Base-by-base conservation (phyloP, 2,329 filamentous ascomycete genomes). In the Alternaria triticimaculans region DNA sequence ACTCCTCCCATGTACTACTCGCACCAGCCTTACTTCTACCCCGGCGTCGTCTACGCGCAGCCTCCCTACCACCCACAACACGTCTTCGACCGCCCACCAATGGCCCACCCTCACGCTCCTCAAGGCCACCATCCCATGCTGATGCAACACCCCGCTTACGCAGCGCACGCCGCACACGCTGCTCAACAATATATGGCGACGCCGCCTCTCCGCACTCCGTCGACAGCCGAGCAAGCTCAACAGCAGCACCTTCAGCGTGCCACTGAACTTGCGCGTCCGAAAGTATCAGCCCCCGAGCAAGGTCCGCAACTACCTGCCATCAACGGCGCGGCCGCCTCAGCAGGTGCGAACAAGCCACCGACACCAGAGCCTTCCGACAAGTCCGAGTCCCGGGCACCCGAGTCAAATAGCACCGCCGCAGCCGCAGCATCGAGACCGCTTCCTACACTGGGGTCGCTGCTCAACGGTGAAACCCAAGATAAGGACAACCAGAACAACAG, bases 381-480 rank as follows among this genome's bases (percentile, higher is more conserved):
- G 82, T 33, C 82, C 76, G 64, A 81, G 67, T 48, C 81, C 73
- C 72, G 81, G 78, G 78, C 67, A 84, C 84, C 69, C 4, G 77
- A 80, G 41, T 62, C 72, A 4, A 74, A 72, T 58, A 67, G 67
- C 48, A 54, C 66, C 26, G 67, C 72, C 25, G 63, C 73, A 3
- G 51, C 67, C 43, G 65, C 72, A 43, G 65, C 72, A 2, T 76
- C 76, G 33, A 78, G 78, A 48, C 81, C 80, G 2, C 87, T 89
- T 26, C 88, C 88, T 8, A 76, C 71, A 8, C 68, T 78, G 2
- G 73, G 73, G 11, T 77, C 76, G 1, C 71, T 79, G 25, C 72
- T 79, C 44, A 79, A 79, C 60, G 73, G 68, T 28, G 72, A 76
- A 12, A 72, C 72, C 20, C 65, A 70, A 20, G 67, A 66, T 20